A percentile compares a stretch with the other conserved stretches of the same genome.
Evolutionary conservation across 345 rosid species (phyloP).

Genomic region (Moricandia moricandioides): DNA sequence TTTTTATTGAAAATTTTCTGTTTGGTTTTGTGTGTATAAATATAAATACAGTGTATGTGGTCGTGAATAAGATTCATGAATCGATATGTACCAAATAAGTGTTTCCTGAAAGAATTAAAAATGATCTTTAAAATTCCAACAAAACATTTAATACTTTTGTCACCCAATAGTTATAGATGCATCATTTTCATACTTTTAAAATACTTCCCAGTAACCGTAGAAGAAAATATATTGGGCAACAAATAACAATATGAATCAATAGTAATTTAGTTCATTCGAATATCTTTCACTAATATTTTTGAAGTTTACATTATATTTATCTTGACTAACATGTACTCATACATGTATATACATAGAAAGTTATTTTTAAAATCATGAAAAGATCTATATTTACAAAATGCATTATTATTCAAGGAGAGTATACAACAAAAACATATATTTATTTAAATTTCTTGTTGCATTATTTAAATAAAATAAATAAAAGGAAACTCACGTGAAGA

Average conservation of each 20-base stretch:
- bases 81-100: neutral
- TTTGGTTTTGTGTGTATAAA: neutral
- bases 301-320: neutral
- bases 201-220: neutral
- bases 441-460: neutral
- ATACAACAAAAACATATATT: neutral
- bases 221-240: neutral
- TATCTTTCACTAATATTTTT: neutral
- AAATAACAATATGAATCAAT: neutral
- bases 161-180: neutral
- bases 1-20: neutral
- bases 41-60: neutral
- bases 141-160: neutral
- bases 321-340: neutral
- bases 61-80: neutral
- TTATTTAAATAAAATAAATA: neutral
- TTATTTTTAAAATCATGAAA: neutral
- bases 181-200: neutral
- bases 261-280: neutral
- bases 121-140: neutral
- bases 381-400: neutral
- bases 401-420: neutral
- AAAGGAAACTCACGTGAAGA: conserved; percentile 14
- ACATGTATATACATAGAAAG: neutral
- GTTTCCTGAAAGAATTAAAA: neutral